Conservation (phyloP, 768 basidiomycete species). For the Terana coerulea region DNA sequence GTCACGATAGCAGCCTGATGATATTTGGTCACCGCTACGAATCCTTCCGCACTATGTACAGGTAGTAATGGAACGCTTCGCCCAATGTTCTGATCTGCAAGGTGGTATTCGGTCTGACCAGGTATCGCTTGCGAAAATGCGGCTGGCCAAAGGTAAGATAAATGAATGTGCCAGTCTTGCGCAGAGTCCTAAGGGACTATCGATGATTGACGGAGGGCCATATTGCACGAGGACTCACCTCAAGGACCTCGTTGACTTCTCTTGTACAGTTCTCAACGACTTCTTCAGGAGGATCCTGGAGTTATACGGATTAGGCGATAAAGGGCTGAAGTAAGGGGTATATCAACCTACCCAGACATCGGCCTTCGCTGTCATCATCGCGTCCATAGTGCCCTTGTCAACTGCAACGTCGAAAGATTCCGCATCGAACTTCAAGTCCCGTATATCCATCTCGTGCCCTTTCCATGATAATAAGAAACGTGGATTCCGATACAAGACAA, state of each 20-base stretch:
- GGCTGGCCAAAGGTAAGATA: conserved; percentile 90
- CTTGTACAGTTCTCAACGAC: conserved; percentile 66
- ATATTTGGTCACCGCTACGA: too few species aligned
- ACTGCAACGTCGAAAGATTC: conserved; percentile 74
- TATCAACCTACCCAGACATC: conserved; percentile 66
- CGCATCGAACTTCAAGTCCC: conserved; percentile 57
- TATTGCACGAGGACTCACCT: conserved; percentile 38
- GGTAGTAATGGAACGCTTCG: conserved; percentile 80
- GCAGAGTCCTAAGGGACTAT: not conserved
- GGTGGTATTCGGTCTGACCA: conserved; percentile 50
- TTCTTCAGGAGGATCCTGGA: conserved; percentile 69
- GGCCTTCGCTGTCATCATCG: conserved; percentile 80
- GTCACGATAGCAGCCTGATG: too few species aligned
- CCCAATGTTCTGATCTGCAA: conserved; percentile 71
- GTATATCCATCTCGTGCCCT: conserved; percentile 88
- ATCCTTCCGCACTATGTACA: conserved; percentile 57
- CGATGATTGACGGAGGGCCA: not conserved
- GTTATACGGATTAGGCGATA: not conserved
- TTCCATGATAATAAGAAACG: not conserved
- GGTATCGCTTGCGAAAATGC: conserved; percentile 74
- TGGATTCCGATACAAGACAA: not conserved
- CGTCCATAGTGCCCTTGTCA: conserved; percentile 92
- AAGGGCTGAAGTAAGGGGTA: not conserved
- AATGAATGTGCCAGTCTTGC: conserved; percentile 54
- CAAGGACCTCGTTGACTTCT: conserved; percentile 73